Evolutionary conservation across 164 flowering plant genomes (phyloP), one percentile per base, ranked within the genome.

Genomic region (Dillenia turbinata): DNA sequence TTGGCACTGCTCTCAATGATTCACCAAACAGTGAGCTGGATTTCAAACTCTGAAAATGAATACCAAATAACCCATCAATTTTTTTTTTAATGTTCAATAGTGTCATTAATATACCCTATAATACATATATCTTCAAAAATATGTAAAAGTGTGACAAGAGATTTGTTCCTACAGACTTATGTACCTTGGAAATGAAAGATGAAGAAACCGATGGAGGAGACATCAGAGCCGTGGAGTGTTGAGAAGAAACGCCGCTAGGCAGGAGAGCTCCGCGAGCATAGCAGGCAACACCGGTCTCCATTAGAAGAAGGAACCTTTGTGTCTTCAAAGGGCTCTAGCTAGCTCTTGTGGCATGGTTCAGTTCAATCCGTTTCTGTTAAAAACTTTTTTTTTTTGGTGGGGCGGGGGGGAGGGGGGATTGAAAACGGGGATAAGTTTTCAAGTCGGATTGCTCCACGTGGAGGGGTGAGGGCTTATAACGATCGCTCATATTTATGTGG

Each of bases 231-330:
- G 81, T 54, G 0, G 85, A 75, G 55, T 78, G 86, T 67, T 83
- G 82, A 40, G 96, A 73, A 57, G 92, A 72, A 43, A 73, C 81
- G 26, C 69, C 82, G 26, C 67, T 72, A 10, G 88, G 85, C 5
- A 84, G 50, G 47, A 86, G 69, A 9, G 78, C 66, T 54, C 82
- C 89, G 26, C 81, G 84, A n/a, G 92, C 69, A 67, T 67, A 83
- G 71, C 86, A 79, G n/a, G 86, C 69, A 52, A 88, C 74, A n/a
- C 86, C 65, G 43, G 96, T 73, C 76, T 89, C 95, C 96, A 89
- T 92, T 57, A 7, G 57, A 26, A 14, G 5, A 33, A 40, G 19
- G 54, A 53, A 46, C 54, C 11, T 49, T 13, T 59, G 44, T 7
- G 40, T 33, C 40, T 5, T 33, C 40, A 5, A 33, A 0, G 40